A percentile compares a stretch with the other conserved stretches of the same genome.
phyloP scores from a whole-genome alignment of 163 green algal genomes.

The Scenedesmus sp. region DNA sequence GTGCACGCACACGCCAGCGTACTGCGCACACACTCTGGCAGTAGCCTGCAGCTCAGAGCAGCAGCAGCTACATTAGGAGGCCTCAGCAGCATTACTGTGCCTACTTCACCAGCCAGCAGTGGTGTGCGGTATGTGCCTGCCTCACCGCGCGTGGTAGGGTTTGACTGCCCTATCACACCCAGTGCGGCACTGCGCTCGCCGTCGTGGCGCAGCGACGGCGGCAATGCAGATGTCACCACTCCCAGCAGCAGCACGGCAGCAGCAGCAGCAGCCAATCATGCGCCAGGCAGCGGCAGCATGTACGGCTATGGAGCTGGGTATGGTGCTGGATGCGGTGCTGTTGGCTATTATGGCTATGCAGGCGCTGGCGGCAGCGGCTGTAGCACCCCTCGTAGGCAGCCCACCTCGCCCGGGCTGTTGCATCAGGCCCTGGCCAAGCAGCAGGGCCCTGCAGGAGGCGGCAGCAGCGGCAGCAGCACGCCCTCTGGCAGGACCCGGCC shows the following conservation, averaged over 20 bases:
- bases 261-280: not conserved
- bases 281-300: not conserved
- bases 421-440: constrained; percentile 24
- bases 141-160: constrained; percentile 37
- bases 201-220: constrained; percentile 24
- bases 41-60: not conserved
- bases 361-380: constrained; percentile 17
- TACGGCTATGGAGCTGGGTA: not conserved
- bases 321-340: not conserved
- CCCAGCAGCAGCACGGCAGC: not conserved
- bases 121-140: constrained; percentile 43
- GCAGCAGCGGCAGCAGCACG: constrained; percentile 38
- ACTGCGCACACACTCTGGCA: constrained; percentile 8
- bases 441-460: not conserved
- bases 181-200: constrained; percentile 28
- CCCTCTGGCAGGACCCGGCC: not conserved
- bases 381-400: constrained; percentile 45
- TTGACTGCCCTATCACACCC: constrained; percentile 45
- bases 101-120: constrained; percentile 38
- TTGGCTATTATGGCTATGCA: not conserved
- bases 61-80: not conserved
- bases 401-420: constrained; percentile 36
- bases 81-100: constrained; percentile 39
- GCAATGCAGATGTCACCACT: not conserved
- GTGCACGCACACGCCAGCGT: not conserved